These are phyloP conservation scores for Pseudonitzschia multiseries DNA, from an alignment of 108 stramenopile species.

Conservation along the genomic window DNA sequence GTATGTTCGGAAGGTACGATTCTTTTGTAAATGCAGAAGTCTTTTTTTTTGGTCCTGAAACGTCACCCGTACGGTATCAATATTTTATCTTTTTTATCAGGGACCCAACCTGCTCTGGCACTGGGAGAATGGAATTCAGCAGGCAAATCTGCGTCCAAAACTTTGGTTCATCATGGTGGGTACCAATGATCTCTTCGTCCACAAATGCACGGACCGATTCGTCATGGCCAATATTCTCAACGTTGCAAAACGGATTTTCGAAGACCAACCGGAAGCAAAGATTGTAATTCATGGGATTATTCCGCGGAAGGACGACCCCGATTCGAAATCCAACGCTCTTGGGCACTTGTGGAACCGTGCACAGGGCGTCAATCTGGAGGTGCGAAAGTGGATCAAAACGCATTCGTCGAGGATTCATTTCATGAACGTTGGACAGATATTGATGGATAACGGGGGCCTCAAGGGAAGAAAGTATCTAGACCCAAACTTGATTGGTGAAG, in stretches of 20 bases:
- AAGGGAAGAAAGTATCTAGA: constrained; percentile 17
- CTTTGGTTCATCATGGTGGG: constrained; percentile 42
- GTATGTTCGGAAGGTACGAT: neutral
- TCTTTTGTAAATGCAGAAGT: neutral
- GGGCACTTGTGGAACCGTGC: constrained; percentile 36
- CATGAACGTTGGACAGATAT: constrained; percentile 22
- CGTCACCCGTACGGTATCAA: neutral
- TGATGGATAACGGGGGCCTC: constrained; percentile 11
- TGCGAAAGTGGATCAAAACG: constrained; percentile 24
- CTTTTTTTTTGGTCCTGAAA: neutral
- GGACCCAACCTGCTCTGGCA: constrained; percentile 44
- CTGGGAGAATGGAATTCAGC: constrained; percentile 29
- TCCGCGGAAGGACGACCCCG: constrained; percentile 35
- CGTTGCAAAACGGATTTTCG: constrained; percentile 27
- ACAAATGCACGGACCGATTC: constrained; percentile 28
- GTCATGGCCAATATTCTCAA: constrained; percentile 37
- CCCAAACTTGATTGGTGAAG: constrained; percentile 16
- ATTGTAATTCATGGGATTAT: constrained; percentile 39
- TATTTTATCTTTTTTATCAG: constrained; percentile 13
- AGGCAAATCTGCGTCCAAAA: constrained; percentile 31
- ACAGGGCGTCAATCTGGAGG: constrained; percentile 31
- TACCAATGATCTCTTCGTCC: constrained; percentile 27
- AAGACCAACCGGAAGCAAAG: constrained; percentile 24
- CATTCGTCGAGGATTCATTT: constrained; percentile 20
- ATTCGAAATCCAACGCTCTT: constrained; percentile 15